These are phyloP conservation scores for Trichothecium sympodiale DNA, from an alignment of 2,329 filamentous ascomycete species.

Conservation along the genomic window DNA sequence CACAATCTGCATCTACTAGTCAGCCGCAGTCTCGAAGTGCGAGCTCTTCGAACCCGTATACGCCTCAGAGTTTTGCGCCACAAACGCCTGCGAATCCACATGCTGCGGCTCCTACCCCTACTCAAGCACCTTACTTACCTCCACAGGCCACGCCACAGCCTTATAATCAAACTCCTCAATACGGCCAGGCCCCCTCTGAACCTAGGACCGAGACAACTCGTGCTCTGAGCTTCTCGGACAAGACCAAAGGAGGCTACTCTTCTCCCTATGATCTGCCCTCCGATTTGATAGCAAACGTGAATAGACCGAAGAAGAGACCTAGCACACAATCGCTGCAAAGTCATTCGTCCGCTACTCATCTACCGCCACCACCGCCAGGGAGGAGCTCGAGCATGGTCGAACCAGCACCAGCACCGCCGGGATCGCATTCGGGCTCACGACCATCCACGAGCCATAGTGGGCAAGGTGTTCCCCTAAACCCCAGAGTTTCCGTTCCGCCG, in stretches of 20 bases:
- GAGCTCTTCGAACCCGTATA: constrained; percentile 5
- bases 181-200: constrained; percentile 19
- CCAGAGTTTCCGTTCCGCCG: constrained; percentile 21
- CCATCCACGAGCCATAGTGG: constrained; percentile 24
- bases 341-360: constrained; percentile 27
- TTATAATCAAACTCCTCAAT: constrained; percentile 19
- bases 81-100: constrained; percentile 27
- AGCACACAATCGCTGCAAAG: constrained; percentile 44
- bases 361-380: constrained; percentile 36
- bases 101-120: constrained; percentile 25
- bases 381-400: constrained; percentile 50
- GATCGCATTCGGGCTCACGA: constrained; percentile 7
- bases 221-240: constrained; percentile 78
- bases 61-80: neutral
- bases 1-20: neutral
- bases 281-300: constrained; percentile 47
- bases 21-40: constrained; percentile 5
- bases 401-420: constrained; percentile 15
- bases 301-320: constrained; percentile 56
- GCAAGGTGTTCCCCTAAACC: constrained; percentile 16
- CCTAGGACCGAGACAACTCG: constrained; percentile 33
- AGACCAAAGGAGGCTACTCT: constrained; percentile 81
- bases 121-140: constrained; percentile 8
- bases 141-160: constrained; percentile 13
- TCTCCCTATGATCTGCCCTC: constrained; percentile 94